Conservation (phyloP, 2,329 filamentous ascomycete genomes). For the Neonectria ditissima region DNA sequence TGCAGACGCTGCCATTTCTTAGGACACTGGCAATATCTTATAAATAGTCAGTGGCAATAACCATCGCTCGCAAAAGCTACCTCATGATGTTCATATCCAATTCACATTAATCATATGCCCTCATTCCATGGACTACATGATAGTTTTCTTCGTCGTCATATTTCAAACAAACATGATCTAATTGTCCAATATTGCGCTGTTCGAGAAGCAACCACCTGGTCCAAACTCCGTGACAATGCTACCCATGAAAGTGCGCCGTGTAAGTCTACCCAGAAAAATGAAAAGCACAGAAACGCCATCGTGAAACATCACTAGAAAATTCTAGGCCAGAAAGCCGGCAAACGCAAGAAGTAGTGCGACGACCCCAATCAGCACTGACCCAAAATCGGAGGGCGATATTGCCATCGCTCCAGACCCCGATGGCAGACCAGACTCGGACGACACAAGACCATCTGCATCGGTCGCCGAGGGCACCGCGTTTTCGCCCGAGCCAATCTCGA, state of each 20-base stretch:
- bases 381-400: conserved; percentile 15
- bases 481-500: conserved; percentile 66
- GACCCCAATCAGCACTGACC: conserved; percentile 17
- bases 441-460: conserved; percentile 60
- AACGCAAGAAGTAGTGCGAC: conserved; percentile 31
- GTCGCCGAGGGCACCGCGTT: conserved; percentile 66
- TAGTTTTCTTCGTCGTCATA: neutral
- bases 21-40: neutral
- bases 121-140: neutral
- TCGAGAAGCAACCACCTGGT: neutral
- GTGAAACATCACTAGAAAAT: neutral
- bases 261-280: neutral
- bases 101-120: neutral
- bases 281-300: neutral
- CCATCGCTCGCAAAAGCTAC: neutral
- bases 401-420: conserved; percentile 19
- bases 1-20: neutral
- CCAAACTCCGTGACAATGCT: conserved; percentile 1
- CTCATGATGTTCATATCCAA: neutral
- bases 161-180: neutral
- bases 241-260: neutral
- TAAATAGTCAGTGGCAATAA: too few species aligned
- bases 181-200: neutral
- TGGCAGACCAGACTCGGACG: conserved; percentile 60
- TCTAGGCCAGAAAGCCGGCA: conserved; percentile 32